A percentile compares a stretch with the other conserved stretches of the same genome.
Evolutionary conservation across 768 basidiomycete species (phyloP).

Genomic region (Clavaria fumosa): DNA sequence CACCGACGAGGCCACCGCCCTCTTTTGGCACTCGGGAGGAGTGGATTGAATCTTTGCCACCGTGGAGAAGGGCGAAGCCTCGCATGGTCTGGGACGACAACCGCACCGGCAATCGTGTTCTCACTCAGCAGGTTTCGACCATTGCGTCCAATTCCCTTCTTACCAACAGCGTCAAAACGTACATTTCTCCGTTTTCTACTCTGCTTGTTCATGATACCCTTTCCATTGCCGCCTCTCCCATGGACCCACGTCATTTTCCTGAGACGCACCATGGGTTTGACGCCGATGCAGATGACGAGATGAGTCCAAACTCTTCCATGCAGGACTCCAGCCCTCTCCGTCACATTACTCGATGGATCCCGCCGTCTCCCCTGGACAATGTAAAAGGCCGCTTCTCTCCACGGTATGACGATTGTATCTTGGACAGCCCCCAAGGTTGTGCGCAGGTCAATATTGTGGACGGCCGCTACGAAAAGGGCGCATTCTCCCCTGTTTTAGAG

Average conservation of each 20-base stretch:
- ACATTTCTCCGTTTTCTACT: constrained; percentile 57
- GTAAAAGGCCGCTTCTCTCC: constrained; percentile 17
- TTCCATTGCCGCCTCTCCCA: constrained; percentile 11
- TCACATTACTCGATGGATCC: constrained; percentile 24
- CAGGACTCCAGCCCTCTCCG: constrained; percentile 22
- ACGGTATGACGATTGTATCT: no score
- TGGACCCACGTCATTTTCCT: constrained; percentile 10
- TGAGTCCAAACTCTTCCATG: constrained; percentile 25
- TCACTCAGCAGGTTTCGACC: constrained; percentile 62
- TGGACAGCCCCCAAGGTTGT: no score
- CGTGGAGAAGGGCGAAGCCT: constrained; percentile 55
- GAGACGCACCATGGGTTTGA: constrained; percentile 11
- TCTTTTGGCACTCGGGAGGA: constrained; percentile 53
- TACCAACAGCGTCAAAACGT: constrained; percentile 82
- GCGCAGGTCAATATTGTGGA: constrained; percentile 13
- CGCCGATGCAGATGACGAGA: constrained; percentile 29
- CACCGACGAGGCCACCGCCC: constrained; percentile 45
- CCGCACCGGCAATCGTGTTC: constrained; percentile 25
- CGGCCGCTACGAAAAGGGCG: constrained; percentile 25
- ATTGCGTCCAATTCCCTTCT: constrained; percentile 61
- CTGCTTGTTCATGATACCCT: no score
- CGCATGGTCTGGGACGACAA: constrained; percentile 54
- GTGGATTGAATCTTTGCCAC: constrained; percentile 58
- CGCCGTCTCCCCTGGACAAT: constrained; percentile 16
- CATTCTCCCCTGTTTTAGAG: constrained; percentile 50